A percentile compares a stretch with the other conserved stretches of the same genome.
phyloP scores from a whole-genome alignment of 208 protist species.

The Leishmania aethiopica region DNA sequence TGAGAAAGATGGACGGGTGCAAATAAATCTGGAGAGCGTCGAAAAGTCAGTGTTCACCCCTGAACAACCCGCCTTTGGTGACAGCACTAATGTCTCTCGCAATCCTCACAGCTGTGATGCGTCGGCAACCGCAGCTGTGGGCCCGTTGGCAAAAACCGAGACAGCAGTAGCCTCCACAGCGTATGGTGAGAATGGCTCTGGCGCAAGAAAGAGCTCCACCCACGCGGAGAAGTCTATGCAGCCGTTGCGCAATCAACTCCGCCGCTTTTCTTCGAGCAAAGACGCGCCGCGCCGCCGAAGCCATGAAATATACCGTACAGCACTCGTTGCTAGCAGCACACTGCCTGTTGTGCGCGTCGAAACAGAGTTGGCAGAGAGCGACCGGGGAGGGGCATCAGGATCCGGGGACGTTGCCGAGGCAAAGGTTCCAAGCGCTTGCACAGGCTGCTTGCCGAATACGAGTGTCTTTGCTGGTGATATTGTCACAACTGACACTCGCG shows the following conservation, averaged over 20 bases:
- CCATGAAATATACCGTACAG: not conserved
- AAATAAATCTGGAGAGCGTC: not conserved
- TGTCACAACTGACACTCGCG: conserved; percentile 18
- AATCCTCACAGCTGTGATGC: not conserved
- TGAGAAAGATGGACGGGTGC: not conserved
- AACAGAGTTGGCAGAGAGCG: not conserved
- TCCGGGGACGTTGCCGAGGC: conserved; percentile 9
- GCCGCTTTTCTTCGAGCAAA: not conserved
- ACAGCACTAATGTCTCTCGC: not conserved
- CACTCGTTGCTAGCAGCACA: too few species aligned
- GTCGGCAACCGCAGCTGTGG: not conserved
- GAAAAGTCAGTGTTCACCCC: not conserved
- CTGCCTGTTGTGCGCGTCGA: not conserved
- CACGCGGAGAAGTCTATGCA: not conserved
- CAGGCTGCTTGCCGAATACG: conserved; percentile 6
- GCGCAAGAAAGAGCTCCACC: not conserved
- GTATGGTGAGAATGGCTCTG: not conserved
- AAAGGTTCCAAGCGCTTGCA: not conserved
- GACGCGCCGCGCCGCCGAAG: not conserved
- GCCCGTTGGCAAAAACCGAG: not conserved
- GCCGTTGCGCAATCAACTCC: not conserved
- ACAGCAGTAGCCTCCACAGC: not conserved
- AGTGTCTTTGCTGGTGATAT: not conserved
- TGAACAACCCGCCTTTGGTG: not conserved
- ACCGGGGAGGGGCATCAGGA: too few species aligned